Base-by-base conservation (phyloP, 1,139 yeast species). In the Saccharomycopsis crataegensis region DNA sequence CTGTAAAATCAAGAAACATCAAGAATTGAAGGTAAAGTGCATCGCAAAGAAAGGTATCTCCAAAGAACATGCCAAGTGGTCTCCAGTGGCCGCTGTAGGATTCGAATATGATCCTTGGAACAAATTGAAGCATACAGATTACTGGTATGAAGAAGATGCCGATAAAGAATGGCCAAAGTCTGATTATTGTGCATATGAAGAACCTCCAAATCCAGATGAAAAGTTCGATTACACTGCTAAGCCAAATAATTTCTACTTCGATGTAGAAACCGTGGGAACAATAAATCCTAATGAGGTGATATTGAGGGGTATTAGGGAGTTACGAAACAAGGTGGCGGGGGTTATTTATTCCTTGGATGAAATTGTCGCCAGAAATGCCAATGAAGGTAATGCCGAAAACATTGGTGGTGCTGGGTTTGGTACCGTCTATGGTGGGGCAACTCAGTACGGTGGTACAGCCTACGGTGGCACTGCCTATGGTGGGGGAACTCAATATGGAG, bases 31-130 rank as follows among this genome's bases (percentile, higher is more conserved):
- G 61, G 72, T 93, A 58, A 83, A 86, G 59, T 93, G 99, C 71
- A 86, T 93, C 59, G 99, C 99, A 53, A 93, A 94, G 69, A 93
- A 93, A 73, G 99, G 99, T 46, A 93, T 94, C 58, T 91, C 98
- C 46, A 93, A 94, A 68, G 99, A 93, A 68, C 99, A 93, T 66
- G 97, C 99, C 52, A 93, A 93, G 66, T 93, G 99, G 99, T 85
- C 95, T 6, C 97, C 99, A 1, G 87, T 96, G 62, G 79, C 97
- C 0, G 99, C 99, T n/a, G 79, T 94, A 55, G 98, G 96, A 31
- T 93, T 93, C 65, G 99, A 93, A 70, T 93, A 93, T 65, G 99
- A 93, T 66, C 99, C 99, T n/a, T 93, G 96, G 96, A 93, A 93
- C 70, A 94, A 93, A 71, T 77, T 94, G 62, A 85, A 86, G 65